Evolutionary conservation across 345 rosid species (phyloP), one percentile per base, ranked within the genome.

Genomic region (Kandelia obovata): DNA sequence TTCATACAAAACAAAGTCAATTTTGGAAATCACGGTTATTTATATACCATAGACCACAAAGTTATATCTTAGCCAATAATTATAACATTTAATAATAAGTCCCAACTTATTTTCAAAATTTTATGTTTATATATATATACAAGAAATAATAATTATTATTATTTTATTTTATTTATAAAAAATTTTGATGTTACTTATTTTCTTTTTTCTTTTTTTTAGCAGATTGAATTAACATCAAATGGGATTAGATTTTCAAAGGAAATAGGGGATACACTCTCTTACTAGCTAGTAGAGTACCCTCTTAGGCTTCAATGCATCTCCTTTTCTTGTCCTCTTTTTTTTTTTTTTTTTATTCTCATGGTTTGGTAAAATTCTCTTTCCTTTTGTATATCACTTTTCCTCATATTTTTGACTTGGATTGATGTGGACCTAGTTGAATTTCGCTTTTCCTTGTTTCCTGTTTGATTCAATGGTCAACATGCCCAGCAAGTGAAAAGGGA

Each of bases 391-490:
- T 34, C 37, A 34, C 74, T 74, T 64, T 39, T 46, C 76, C 47
- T 5, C 20, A 34, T 34, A 34, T 69, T 72, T 58, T 20, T 73
- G 80, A 66, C 73, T 75, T 75, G 72, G 37, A 3, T 43, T 43
- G 49, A 43, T 13, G 49, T 15, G 16, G 49, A 23, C 46, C 78
- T 34, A 10, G 37, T 7, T 34, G 37, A 34, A 7, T 7, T 7
- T 34, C 8, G 9, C 37, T 34, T 34, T 34, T 7, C 37, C 37
- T 1, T 10, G 37, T 34, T 34, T 7, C 37, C 37, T 77, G 68
- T 79, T 77, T 32, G 58, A 61, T 77, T 74, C 78, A 74, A 71
- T 76, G 81, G 81, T 69, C 73, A 74, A 82, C 58, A 34, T 19
- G 2, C 70, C 63, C 51, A 43, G 57, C 49, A 34, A 6, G 37